phyloP scores from a whole-genome alignment of 495 filamentous ascomycete genomes.

The Talaromyces wortmannii region DNA sequence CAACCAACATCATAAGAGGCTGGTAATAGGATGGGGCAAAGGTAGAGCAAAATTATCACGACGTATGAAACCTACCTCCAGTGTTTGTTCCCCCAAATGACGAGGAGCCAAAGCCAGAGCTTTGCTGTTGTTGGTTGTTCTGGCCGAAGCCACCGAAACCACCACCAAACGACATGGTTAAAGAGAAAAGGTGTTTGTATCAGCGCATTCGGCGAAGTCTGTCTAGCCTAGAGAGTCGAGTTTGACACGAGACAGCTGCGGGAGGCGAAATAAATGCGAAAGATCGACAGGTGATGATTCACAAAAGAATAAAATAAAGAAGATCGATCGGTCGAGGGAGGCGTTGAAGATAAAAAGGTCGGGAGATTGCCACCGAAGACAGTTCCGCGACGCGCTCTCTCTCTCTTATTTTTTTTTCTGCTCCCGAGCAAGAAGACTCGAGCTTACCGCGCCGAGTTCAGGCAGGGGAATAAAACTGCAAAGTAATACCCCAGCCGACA shows the following conservation, averaged over 20 bases:
- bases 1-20: no score
- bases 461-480: no score
- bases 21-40: neutral
- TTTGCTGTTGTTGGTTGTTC: conserved; percentile 45
- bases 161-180: conserved; percentile 37
- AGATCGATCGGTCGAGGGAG: neutral
- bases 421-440: no score
- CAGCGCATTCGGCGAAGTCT: conserved; percentile 26
- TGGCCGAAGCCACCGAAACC: conserved; percentile 50
- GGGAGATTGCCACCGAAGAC: neutral
- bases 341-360: neutral
- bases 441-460: no score
- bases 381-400: neutral
- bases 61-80: conserved; percentile 40
- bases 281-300: neutral
- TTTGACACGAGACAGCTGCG: neutral
- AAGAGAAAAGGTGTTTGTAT: conserved; percentile 18
- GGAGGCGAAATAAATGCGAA: neutral
- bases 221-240: neutral
- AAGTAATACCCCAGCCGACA: no score
- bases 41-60: conserved; percentile 10
- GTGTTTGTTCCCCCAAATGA: conserved; percentile 31
- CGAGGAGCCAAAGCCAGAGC: conserved; percentile 41
- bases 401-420: no score
- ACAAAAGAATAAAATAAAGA: neutral